phyloP scores from a whole-genome alignment of 208 protist genomes.

The Plasmodiophora brassicae region DNA sequence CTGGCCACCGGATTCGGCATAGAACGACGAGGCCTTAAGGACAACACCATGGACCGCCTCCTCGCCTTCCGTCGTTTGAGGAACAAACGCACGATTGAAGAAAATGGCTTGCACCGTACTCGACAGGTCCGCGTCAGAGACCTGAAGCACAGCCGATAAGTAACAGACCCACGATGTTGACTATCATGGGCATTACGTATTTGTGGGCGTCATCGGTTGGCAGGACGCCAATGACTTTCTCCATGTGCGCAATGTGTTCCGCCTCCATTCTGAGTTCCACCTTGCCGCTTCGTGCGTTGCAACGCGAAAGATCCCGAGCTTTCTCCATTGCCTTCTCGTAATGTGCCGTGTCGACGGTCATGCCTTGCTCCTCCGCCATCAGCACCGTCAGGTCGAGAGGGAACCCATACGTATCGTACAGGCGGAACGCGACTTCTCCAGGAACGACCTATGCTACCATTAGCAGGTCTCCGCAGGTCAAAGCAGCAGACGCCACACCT shows the following conservation, averaged over 20 bases:
- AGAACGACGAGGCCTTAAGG: constrained; percentile 88
- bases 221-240: constrained; percentile 59
- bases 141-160: no score
- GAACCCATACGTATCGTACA: constrained; percentile 73
- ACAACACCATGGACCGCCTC: constrained; percentile 55
- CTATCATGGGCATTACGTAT: constrained; percentile 75
- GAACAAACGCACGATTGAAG: constrained; percentile 72
- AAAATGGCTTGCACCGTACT: constrained; percentile 62
- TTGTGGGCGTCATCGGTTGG: constrained; percentile 85
- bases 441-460: neutral
- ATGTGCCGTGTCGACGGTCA: constrained; percentile 61
- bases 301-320: constrained; percentile 13
- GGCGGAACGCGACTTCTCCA: constrained; percentile 44
- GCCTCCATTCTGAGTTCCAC: constrained; percentile 43
- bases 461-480: no score
- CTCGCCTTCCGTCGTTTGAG: constrained; percentile 43
- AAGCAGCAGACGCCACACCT: no score
- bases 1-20: constrained; percentile 92
- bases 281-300: neutral
- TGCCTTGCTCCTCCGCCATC: constrained; percentile 86
- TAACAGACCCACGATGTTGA: no score
- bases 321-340: constrained; percentile 48
- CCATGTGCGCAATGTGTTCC: constrained; percentile 75
- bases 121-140: neutral
- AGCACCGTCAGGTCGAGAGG: constrained; percentile 92